Evolutionary conservation across 805 yeast genomes (phyloP), one percentile per base, ranked within the genome.

Genomic region (Yamadazyma tumulicola): DNA sequence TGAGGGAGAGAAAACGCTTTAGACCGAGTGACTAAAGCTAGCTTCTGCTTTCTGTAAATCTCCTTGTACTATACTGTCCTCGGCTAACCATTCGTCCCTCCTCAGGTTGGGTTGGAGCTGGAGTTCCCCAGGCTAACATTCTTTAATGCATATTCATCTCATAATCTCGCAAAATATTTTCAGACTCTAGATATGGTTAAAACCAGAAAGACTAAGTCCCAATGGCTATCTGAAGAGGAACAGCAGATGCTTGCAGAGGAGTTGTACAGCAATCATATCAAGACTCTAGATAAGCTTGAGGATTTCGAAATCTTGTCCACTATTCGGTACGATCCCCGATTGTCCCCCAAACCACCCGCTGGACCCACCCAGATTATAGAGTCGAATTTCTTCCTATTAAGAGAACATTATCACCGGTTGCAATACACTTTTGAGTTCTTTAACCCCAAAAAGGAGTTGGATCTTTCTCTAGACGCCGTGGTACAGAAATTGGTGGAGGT

Each of bases 1-100:
- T 93, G 81, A 85, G 75, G 56, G 88, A 84, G 46, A 82, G 77
- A 69, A 81, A 81, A 56, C 77, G 80, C 53, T 89, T 91, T 62
- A 81, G 79, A 52, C 98, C 97, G 0, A 91, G 86, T 56, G 83
- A 63, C 34, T 20, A 11, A 20, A 9, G 23, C 8, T 20, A 20
- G 23, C 11, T 20, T 20, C n/a, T n/a, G n/a, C n/a, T n/a, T n/a
- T n/a, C n/a, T n/a, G n/a, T n/a, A n/a, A n/a, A n/a, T n/a, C n/a
- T n/a, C n/a, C n/a, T n/a, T n/a, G n/a, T n/a, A n/a, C n/a, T n/a
- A n/a, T n/a, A n/a, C n/a, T n/a, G n/a, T n/a, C n/a, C n/a, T n/a
- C n/a, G n/a, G n/a, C n/a, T n/a, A n/a, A n/a, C n/a, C n/a, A n/a
- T n/a, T n/a, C n/a, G n/a, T n/a, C n/a, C n/a, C n/a, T n/a, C n/a